Evolutionary conservation across 2,329 filamentous ascomycete genomes (phyloP), one percentile per base, ranked within the genome.

Genomic region (Claviceps sp.): DNA sequence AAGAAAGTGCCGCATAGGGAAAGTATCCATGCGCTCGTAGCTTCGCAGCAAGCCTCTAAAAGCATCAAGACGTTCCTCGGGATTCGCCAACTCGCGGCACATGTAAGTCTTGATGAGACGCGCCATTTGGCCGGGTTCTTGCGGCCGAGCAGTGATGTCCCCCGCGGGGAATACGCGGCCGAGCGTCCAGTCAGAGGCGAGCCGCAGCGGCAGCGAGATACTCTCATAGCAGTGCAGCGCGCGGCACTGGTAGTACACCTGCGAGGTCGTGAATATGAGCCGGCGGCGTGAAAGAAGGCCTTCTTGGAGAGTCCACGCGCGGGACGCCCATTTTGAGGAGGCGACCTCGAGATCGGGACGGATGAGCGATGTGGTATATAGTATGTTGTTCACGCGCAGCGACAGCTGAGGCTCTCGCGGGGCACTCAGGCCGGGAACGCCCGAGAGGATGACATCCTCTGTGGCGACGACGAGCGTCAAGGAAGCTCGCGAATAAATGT

Each of bases 211-310:
- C 16, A 64, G 53, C 5, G 60, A 61, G 5, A 70, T 59, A 50
- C 62, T 66, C 53, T 69, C 67, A 50, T 67, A 64, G 48, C 66
- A 69, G 55, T 69, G 66, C 13, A 69, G 54, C 8, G 60, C 54
- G 34, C 62, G 60, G 54, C 67, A 69, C 50, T 69, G 67, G 46
- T 67, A 70, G 54, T 69, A 69, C 3, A 60, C 59, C 55, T 70
- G 67, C 2, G 63, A 67, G 13, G 62, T 58, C 2, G 66, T 68
- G 45, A 69, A 65, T 26, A 69, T 58, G 29, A 70, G 62, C 11
- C 66, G 61, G 5, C 66, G 62, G 6, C 62, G 61, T 3, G 67
- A 61, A 34, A 69, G 56, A 5, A 68, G 58, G 8, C 66, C 66
- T 52, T 69, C 65, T 52, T 69, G 66, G 39, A 63, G 66, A 14